phyloP scores from a whole-genome alignment of 257 asterid species.

The Nicotiana benthamiana region DNA sequence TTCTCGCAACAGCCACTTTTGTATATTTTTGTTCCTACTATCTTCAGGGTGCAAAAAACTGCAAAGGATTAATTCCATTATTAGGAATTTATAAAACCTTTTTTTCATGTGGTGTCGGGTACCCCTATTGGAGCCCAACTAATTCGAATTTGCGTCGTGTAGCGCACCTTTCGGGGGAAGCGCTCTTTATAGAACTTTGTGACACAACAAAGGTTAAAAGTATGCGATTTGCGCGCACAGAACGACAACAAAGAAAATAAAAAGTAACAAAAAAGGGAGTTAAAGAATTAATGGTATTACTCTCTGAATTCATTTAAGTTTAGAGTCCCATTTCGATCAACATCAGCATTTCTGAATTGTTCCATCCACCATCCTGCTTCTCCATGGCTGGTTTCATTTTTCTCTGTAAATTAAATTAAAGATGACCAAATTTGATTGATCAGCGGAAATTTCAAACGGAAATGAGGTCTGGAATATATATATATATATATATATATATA shows the following conservation, averaged over 20 bases:
- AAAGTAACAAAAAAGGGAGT: no score
- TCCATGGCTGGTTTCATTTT: constrained; percentile 18
- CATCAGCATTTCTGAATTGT: constrained; percentile 33
- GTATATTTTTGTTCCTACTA: constrained; percentile 22
- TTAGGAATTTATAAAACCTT: no score
- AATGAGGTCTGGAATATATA: neutral
- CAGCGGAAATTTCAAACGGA: neutral
- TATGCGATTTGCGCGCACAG: neutral
- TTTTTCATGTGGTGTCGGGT: no score
- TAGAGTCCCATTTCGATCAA: constrained; percentile 30
- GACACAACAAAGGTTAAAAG: no score
- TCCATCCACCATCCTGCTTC: constrained; percentile 38
- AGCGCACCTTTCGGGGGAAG: no score
- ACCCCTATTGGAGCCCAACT: no score
- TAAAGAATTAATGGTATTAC: constrained; percentile 6
- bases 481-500: no score
- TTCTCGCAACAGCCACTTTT: constrained; percentile 23
- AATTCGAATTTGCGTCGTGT: no score
- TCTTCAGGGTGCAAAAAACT: constrained; percentile 40
- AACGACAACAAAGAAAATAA: no score
- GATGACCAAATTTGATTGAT: constrained; percentile 4
- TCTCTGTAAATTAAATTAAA: constrained; percentile 16
- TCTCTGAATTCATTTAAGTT: constrained; percentile 31
- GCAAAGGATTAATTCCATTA: neutral
- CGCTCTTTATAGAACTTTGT: no score